Conservation (phyloP, 495 filamentous ascomycete genomes). For the Penicillium malachiteum region DNA sequence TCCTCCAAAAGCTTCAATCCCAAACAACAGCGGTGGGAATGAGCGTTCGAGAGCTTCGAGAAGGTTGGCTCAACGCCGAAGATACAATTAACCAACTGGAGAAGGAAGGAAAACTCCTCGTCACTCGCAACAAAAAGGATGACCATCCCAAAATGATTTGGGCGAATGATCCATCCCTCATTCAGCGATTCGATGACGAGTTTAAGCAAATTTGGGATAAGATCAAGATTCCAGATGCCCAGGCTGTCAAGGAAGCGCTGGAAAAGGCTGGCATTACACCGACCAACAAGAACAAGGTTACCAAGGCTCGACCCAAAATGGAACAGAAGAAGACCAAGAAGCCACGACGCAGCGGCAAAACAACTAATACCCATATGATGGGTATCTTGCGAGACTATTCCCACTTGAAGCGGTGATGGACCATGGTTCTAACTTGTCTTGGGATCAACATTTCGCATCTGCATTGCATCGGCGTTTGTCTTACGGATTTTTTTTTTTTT, state of each 20-base stretch:
- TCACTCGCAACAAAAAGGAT: constrained; percentile 91
- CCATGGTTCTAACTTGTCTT: not conserved
- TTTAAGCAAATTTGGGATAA: constrained; percentile 82
- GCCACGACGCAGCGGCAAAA: constrained; percentile 71
- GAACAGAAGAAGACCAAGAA: constrained; percentile 63
- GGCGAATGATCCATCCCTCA: constrained; percentile 77
- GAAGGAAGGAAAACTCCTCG: constrained; percentile 71
- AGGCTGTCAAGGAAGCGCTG: constrained; percentile 72
- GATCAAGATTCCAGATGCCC: constrained; percentile 70
- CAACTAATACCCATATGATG: constrained; percentile 91
- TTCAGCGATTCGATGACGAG: constrained; percentile 73
- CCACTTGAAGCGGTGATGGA: constrained; percentile 50
- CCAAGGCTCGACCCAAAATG: constrained; percentile 54
- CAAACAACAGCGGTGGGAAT: constrained; percentile 81
- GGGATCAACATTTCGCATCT: not conserved
- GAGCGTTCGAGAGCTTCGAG: constrained; percentile 81
- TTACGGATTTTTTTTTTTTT: no score
- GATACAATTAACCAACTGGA: constrained; percentile 76
- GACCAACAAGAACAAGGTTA: constrained; percentile 69
- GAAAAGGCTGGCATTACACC: constrained; percentile 72
- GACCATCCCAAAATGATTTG: constrained; percentile 81
- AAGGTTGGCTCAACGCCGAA: constrained; percentile 87
- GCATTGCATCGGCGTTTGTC: constrained; percentile 27
- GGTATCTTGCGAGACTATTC: constrained; percentile 84
- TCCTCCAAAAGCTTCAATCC: constrained; percentile 75